These are phyloP conservation scores for Pisolithus microcarpus DNA, from an alignment of 768 basidiomycete species.

Conservation along the genomic window DNA sequence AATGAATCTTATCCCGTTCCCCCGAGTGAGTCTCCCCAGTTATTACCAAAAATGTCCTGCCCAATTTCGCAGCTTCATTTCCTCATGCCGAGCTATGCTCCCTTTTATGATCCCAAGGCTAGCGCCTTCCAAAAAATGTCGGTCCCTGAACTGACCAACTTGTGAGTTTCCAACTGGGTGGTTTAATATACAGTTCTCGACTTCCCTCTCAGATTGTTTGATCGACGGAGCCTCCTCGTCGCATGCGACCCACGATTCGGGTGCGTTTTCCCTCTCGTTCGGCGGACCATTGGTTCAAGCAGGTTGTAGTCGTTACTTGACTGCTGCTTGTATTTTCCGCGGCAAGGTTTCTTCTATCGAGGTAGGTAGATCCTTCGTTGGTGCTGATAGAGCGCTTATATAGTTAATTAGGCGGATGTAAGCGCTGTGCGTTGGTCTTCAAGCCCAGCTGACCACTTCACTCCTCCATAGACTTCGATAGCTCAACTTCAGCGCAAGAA, in stretches of 20 bases:
- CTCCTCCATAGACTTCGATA: slow-evolving; percentile 49
- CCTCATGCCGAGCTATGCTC: slow-evolving; percentile 92
- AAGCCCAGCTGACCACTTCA: slow-evolving; percentile 2
- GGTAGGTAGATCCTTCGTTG: slow-evolving; percentile 36
- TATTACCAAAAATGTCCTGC: background rate
- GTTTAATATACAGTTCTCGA: background rate
- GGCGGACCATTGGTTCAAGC: background rate
- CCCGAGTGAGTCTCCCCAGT: slow-evolving; percentile 51
- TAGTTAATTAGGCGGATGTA: slow-evolving; percentile 46
- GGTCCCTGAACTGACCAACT: slow-evolving; percentile 63
- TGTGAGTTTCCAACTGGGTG: slow-evolving; percentile 38
- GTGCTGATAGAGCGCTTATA: background rate
- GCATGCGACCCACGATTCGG: slow-evolving; percentile 77
- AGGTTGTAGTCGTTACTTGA: slow-evolving; percentile 64
- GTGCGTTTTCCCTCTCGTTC: slow-evolving; percentile 26
- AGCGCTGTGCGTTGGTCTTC: slow-evolving; percentile 14
- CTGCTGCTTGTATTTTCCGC: slow-evolving; percentile 82
- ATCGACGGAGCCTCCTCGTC: slow-evolving; percentile 72
- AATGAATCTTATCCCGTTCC: slow-evolving; percentile 95
- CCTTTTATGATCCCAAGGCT: slow-evolving; percentile 66
- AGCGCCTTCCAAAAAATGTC: slow-evolving; percentile 53
- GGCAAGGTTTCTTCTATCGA: slow-evolving; percentile 77
- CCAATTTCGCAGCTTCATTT: slow-evolving; percentile 69
- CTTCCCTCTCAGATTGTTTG: slow-evolving; percentile 52
- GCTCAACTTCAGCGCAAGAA: slow-evolving; percentile 70